phyloP scores from a whole-genome alignment of 768 basidiomycete genomes.

The Cystofilobasidium capitatum region DNA sequence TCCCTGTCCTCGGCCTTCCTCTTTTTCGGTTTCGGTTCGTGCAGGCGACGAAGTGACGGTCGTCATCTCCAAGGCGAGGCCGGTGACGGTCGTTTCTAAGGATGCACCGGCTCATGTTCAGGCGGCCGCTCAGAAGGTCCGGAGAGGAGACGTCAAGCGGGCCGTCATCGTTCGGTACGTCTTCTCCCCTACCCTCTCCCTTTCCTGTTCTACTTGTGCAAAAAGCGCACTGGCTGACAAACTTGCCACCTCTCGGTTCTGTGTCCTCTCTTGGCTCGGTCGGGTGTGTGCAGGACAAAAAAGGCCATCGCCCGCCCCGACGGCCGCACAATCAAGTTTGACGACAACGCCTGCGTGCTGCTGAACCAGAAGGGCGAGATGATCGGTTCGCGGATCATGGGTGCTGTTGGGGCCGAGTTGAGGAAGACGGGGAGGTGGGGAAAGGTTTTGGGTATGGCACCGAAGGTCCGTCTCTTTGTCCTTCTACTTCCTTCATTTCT shows the following conservation, averaged over 20 bases:
- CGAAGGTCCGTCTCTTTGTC: conserved; percentile 13
- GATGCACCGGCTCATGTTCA: conserved; percentile 19
- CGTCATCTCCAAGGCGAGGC: conserved; percentile 21
- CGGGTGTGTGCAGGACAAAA: conserved; percentile 6
- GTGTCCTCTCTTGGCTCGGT: background rate
- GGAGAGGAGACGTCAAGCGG: conserved; percentile 21
- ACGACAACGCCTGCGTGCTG: conserved; percentile 28
- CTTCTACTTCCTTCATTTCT: background rate
- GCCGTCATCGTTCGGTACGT: conserved; percentile 24
- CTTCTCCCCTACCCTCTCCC: background rate
- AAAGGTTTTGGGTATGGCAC: conserved; percentile 22
- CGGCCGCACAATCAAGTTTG: conserved; percentile 23
- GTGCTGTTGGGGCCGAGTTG: conserved; percentile 20
- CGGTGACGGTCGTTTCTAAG: conserved; percentile 7
- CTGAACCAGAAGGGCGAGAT: conserved; percentile 27
- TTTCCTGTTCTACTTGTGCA: too few relatives aligned
- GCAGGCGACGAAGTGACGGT: conserved; percentile 26
- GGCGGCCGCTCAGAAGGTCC: conserved; percentile 16
- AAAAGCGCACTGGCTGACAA: too few relatives aligned
- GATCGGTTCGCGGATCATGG: conserved; percentile 21
- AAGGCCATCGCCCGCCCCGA: conserved; percentile 20
- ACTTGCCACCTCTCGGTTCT: too few relatives aligned
- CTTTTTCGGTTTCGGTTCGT: background rate
- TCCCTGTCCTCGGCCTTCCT: background rate
- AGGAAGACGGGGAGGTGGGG: conserved; percentile 25